These are phyloP conservation scores for Pinus taeda DNA, from an alignment of 75 land plant genomes.

Conservation along the genomic window DNA sequence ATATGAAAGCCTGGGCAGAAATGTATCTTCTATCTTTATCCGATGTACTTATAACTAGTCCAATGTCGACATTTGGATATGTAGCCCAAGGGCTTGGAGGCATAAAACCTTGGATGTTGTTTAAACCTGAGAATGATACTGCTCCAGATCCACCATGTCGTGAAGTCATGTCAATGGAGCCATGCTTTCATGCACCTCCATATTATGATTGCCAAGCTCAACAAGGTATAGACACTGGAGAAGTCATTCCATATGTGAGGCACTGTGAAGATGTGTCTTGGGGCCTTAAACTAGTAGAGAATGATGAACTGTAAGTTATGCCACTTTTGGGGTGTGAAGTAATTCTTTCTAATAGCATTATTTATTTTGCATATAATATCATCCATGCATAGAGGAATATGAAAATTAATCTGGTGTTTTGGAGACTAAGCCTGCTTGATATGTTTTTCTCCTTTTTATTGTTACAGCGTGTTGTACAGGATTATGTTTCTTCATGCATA, in stretches of 20 bases:
- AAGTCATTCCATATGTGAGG: conserved; percentile 49
- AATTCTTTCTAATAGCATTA: no score
- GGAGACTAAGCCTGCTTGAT: no score
- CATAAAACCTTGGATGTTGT: conserved; percentile 66
- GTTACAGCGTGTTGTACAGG: no score
- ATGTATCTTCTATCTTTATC: conserved; percentile 78
- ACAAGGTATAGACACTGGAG: conserved; percentile 44
- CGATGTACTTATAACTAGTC: conserved; percentile 69
- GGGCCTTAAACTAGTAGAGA: conserved; percentile 62
- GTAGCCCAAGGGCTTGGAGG: conserved; percentile 89
- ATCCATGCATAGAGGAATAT: no score
- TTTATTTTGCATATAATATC: no score
- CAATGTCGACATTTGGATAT: conserved; percentile 93
- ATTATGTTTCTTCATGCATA: no score
- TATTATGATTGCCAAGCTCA: conserved; percentile 55
- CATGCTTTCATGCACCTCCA: conserved; percentile 86
- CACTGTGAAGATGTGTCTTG: conserved; percentile 77
- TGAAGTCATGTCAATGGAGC: conserved; percentile 68
- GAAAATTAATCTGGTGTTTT: no score
- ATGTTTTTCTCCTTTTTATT: no score
- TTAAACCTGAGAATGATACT: conserved; percentile 39
- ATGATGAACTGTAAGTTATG: conserved; percentile 6
- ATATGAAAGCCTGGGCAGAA: conserved; percentile 83
- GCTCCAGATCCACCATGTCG: conserved; percentile 61
- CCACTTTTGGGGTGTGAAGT: no score